Base-by-base conservation (phyloP, 306 rosid genomes). In the Cercis canadensis region DNA sequence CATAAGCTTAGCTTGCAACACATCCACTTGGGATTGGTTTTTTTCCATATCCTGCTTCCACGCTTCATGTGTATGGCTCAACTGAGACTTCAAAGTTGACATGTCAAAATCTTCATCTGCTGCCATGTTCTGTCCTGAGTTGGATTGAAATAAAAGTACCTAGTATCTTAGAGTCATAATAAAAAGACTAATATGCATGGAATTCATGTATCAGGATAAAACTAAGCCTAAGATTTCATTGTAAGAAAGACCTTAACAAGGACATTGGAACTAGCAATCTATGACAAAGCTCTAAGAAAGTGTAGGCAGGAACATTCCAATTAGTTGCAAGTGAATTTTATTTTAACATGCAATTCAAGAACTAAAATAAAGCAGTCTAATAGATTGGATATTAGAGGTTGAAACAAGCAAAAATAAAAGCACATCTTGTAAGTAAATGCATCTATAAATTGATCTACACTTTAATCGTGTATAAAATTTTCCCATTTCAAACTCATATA, bases 21-120 rank as follows among this genome's bases (percentile, higher is more conserved):
- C 70, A 69, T 80, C 88, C 62, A 83, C 88, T 50, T 88, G 86
- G 62, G 88, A 81, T 54, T 87, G 79, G 62, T 68, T 80, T 68
- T 53, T 64, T 65, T 85, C 89, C 84, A 74, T 80, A 69, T 87
- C 92, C 56, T 78, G 89, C 75, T 86, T 91, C 92, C 88, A 82
- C 36, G 59, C 69, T 77, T 87, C 91, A n/a, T 75, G 78, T 7
- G 88, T 75, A 75, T 81, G 84, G 62, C 81, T 76, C 46, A 80
- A 62, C 76, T 81, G 84, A 72, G 87, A 74, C 82, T 83, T 83
- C 74, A 76, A 81, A 55, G 72, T 17, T 50, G 84, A 86, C 70
- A 80, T 63, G 63, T 83, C 73, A 78, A 75, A 58, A 75, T 78
- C 83, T 67, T 85, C 90, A 71, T 84, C 83, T 16, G 80, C 77